These are phyloP conservation scores for Hordeum marinum DNA, from an alignment of 176 grass and related monocot genomes.

Conservation along the genomic window DNA sequence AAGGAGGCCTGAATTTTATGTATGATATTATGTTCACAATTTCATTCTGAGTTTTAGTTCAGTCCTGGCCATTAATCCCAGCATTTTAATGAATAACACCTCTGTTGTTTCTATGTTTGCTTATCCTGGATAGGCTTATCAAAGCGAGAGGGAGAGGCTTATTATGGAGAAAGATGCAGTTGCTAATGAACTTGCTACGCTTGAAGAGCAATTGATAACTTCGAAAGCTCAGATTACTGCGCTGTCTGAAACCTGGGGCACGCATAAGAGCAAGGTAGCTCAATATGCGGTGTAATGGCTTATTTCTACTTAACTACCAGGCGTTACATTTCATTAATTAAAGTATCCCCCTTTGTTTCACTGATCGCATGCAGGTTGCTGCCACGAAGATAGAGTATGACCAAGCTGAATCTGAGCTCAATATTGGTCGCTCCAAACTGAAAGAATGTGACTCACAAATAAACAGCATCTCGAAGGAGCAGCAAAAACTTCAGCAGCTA, in stretches of 20 bases:
- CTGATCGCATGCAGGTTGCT: conserved; percentile 38
- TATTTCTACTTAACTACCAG: conserved; percentile 1
- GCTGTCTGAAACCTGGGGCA: conserved; percentile 58
- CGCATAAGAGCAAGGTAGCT: conserved; percentile 60
- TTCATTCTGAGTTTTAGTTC: background rate
- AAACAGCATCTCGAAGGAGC: conserved; percentile 58
- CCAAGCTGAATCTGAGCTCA: conserved; percentile 70
- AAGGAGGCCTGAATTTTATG: no score
- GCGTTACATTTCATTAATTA: conserved; percentile 8
- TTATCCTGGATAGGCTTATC: conserved; percentile 54
- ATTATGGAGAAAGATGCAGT: conserved; percentile 98
- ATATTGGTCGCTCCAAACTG: conserved; percentile 66
- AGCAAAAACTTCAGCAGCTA: conserved; percentile 72
- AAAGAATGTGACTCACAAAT: conserved; percentile 92
- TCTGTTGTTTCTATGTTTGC: background rate
- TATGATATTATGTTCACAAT: background rate
- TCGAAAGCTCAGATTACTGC: conserved; percentile 68
- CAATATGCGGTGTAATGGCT: conserved; percentile 20
- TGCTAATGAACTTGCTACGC: conserved; percentile 62
- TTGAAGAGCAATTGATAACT: conserved; percentile 73
- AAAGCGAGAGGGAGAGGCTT: conserved; percentile 75
- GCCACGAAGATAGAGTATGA: conserved; percentile 76
- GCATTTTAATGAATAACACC: background rate
- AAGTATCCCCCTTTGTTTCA: conserved; percentile 11
- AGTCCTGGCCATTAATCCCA: background rate